Evolutionary conservation across 805 yeast species (phyloP).

Genomic region (Barnettozyma sucrosica): DNA sequence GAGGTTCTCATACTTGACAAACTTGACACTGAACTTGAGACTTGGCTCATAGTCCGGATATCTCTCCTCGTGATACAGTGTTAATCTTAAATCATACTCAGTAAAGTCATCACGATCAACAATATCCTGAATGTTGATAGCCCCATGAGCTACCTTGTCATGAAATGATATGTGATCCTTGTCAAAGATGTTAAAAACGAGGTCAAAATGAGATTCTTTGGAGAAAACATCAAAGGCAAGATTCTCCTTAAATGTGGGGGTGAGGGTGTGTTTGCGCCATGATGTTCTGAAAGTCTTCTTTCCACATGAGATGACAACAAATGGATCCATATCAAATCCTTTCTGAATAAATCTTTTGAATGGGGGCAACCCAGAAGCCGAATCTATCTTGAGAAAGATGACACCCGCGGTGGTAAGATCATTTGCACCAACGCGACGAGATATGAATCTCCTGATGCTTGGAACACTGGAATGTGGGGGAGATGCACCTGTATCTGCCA

Average conservation of each 20-base stretch:
- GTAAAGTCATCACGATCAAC: constrained; percentile 22
- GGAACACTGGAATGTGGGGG: background rate
- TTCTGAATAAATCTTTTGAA: constrained; percentile 56
- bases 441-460: background rate
- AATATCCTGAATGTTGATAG: constrained; percentile 50
- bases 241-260: constrained; percentile 78
- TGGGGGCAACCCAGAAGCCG: constrained; percentile 77
- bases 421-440: background rate
- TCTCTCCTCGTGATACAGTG: constrained; percentile 19
- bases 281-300: constrained; percentile 81
- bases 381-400: constrained; percentile 65
- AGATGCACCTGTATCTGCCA: background rate
- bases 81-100: constrained; percentile 33
- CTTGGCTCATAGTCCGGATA: constrained; percentile 38
- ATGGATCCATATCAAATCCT: constrained; percentile 94
- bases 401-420: constrained; percentile 44
- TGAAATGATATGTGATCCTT: constrained; percentile 79
- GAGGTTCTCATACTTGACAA: constrained; percentile 57
- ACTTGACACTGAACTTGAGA: constrained; percentile 55
- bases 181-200: constrained; percentile 73
- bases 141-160: constrained; percentile 70
- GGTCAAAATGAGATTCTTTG: constrained; percentile 57
- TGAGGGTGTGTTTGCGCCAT: constrained; percentile 73
- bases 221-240: constrained; percentile 71
- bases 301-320: constrained; percentile 87